Evolutionary conservation across 1,284 basidiomycete genomes (phyloP).

Genomic region (Ceratobasidium sp.): DNA sequence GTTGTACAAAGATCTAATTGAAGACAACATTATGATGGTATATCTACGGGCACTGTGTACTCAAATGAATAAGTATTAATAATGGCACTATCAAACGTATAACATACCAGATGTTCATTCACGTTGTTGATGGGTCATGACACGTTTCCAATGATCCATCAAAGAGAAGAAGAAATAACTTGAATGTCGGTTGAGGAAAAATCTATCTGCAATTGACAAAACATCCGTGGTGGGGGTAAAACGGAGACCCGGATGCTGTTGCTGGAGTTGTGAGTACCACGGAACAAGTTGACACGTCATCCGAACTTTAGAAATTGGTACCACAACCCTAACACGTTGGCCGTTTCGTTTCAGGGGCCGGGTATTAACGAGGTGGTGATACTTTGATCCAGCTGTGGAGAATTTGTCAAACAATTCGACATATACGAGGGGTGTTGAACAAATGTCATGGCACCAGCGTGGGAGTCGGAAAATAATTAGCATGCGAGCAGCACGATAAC

Average conservation of each 20-base stretch:
- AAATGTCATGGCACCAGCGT: neutral
- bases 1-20: too few species aligned
- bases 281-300: neutral
- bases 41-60: too few species aligned
- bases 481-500: neutral
- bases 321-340: neutral
- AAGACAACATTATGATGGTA: too few species aligned
- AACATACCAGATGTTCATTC: too few species aligned
- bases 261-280: neutral
- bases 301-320: neutral
- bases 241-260: neutral
- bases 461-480: constrained; percentile 1
- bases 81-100: too few species aligned
- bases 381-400: neutral
- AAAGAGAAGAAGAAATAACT: constrained; percentile 7
- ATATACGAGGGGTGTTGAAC: neutral
- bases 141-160: constrained; percentile 8
- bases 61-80: too few species aligned
- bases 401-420: constrained; percentile 8
- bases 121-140: neutral
- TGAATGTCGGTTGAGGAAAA: constrained; percentile 3
- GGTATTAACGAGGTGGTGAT: neutral
- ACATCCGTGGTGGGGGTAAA: neutral
- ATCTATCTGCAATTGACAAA: neutral
- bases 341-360: neutral